Conservation (phyloP, 768 basidiomycete species). For the Termitomyces eurrhizus region DNA sequence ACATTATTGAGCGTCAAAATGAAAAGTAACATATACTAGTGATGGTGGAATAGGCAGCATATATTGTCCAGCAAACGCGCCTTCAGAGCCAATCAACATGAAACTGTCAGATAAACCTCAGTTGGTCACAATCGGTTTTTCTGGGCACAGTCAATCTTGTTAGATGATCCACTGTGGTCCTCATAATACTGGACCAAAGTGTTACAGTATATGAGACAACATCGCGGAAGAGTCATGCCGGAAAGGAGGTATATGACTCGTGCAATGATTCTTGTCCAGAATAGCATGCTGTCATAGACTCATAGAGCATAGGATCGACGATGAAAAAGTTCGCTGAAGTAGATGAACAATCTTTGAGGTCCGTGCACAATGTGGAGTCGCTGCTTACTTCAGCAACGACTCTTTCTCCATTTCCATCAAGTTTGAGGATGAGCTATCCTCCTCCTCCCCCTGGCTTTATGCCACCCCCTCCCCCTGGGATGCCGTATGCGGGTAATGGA, state of each 20-base stretch:
- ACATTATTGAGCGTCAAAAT: not conserved
- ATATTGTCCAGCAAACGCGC: not conserved
- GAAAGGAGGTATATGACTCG: not conserved
- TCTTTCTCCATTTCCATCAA: conserved; percentile 31
- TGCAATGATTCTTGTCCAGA: not conserved
- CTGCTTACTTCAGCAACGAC: conserved; percentile 40
- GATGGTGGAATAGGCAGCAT: not conserved
- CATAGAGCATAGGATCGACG: not conserved
- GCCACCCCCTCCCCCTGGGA: conserved; percentile 50
- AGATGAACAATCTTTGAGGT: conserved; percentile 18
- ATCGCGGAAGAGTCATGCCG: not conserved
- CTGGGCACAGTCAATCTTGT: not conserved
- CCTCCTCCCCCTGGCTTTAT: conserved; percentile 52
- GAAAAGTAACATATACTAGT: not conserved
- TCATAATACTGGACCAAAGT: not conserved
- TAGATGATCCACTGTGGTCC: not conserved
- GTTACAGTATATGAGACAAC: not conserved
- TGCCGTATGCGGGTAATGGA: conserved; percentile 34
- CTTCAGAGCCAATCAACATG: not conserved
- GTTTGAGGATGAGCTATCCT: conserved; percentile 50
- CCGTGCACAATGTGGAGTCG: conserved; percentile 32
- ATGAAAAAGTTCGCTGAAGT: not conserved
- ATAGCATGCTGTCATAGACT: not conserved
- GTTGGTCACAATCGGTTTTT: not conserved
- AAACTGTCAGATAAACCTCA: not conserved